Conservation (phyloP, 768 basidiomycete species). For the Lentinula edodes region DNA sequence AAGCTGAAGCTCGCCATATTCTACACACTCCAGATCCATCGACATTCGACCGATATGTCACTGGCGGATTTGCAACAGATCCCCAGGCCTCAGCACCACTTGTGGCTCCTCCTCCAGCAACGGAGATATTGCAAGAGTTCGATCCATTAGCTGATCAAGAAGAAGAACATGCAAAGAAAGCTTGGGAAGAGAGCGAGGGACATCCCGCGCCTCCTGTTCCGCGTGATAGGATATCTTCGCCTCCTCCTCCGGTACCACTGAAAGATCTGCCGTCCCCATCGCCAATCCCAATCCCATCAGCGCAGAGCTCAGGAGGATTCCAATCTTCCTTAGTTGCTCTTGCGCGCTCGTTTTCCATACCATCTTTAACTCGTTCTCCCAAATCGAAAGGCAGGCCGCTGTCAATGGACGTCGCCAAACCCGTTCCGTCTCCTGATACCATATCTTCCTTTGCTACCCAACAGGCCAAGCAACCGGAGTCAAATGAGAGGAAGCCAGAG, state of each 20-base stretch:
- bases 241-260: constrained; percentile 25
- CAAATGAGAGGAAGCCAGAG: constrained; percentile 4
- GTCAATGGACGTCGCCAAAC: constrained; percentile 55
- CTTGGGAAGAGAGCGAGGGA: constrained; percentile 58
- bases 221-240: constrained; percentile 18
- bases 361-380: constrained; percentile 33
- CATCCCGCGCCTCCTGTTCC: constrained; percentile 51
- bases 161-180: constrained; percentile 54
- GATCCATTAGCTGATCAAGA: constrained; percentile 59
- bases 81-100: constrained; percentile 3
- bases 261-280: constrained; percentile 26
- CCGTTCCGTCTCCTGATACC: constrained; percentile 52
- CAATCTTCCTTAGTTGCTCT: constrained; percentile 60
- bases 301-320: constrained; percentile 17
- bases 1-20: constrained; percentile 12
- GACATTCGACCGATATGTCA: constrained; percentile 33
- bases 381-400: constrained; percentile 34
- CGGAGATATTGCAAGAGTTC: constrained; percentile 54
- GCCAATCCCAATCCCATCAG: constrained; percentile 17
- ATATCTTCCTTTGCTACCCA: constrained; percentile 50
- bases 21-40: constrained; percentile 39
- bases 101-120: constrained; percentile 12
- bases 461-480: constrained; percentile 10
- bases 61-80: constrained; percentile 24
- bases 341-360: constrained; percentile 59